phyloP scores from a whole-genome alignment of 2,329 filamentous ascomycete species.

The Trichoderma hamatum region DNA sequence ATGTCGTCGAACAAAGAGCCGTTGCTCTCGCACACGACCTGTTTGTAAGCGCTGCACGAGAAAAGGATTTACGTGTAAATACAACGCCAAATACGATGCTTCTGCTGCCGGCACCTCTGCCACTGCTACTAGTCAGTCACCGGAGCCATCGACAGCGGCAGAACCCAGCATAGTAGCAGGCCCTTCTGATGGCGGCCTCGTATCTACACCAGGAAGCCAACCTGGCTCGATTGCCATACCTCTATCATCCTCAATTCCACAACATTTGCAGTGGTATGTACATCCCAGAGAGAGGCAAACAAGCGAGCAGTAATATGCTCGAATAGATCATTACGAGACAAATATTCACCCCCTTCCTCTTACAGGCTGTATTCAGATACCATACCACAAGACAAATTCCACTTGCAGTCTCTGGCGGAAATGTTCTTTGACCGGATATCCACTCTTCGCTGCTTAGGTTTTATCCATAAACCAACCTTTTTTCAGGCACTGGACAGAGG shows the following conservation, averaged over 20 bases:
- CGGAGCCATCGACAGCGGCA: not conserved
- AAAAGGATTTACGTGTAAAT: conserved; percentile 16
- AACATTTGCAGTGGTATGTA: conserved; percentile 1
- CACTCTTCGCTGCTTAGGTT: conserved; percentile 4
- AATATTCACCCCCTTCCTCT: not conserved
- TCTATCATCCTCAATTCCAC: not conserved
- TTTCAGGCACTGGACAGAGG: conserved; percentile 13
- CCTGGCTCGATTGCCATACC: not conserved
- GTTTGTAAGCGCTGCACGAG: conserved; percentile 13
- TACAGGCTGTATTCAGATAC: conserved; percentile 10
- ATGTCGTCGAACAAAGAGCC: conserved; percentile 19
- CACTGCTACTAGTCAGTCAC: not conserved
- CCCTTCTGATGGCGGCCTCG: not conserved
- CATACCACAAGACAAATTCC: conserved; percentile 1
- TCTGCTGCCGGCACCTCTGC: not conserved
- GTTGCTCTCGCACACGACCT: conserved; percentile 15
- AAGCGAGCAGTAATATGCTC: not conserved
- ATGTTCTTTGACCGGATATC: conserved; percentile 22
- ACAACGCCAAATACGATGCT: conserved; percentile 14
- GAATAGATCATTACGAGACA: not conserved
- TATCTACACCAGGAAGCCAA: not conserved
- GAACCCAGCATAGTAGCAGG: not conserved
- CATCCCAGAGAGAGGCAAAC: too few species aligned
- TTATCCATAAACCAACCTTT: conserved; percentile 13
- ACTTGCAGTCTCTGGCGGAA: not conserved